Percentiles rank a stretch among this genome's conserved stretches.
Evolutionary conservation across 345 rosid species (phyloP).

Genomic region (Gossypium anomalum): DNA sequence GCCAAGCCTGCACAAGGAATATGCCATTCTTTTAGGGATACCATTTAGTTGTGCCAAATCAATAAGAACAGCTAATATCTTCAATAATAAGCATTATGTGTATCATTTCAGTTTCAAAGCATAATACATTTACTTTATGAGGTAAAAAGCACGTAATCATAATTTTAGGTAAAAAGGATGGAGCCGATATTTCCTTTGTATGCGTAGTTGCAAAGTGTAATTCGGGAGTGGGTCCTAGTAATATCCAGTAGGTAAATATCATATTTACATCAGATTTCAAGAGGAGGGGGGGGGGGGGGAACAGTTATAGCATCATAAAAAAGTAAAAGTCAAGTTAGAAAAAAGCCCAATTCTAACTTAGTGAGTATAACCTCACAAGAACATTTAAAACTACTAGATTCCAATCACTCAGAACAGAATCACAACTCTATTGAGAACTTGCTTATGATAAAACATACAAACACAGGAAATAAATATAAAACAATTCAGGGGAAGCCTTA

Average conservation of each 20-base stretch:
- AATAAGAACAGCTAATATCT: background rate
- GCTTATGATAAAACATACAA: background rate
- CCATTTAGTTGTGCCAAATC: background rate
- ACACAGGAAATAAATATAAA: background rate
- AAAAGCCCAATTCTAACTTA: background rate
- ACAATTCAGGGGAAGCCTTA: background rate
- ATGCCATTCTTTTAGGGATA: background rate
- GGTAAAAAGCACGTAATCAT: background rate
- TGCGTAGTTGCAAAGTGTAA: background rate
- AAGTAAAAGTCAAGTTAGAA: no score
- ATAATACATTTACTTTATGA: constrained; percentile 1
- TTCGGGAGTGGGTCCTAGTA: background rate
- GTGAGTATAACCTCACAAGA: background rate
- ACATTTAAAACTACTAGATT: constrained; percentile 4
- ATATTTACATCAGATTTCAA: background rate
- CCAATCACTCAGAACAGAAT: background rate
- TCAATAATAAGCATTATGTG: background rate
- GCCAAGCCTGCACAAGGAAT: constrained; percentile 74
- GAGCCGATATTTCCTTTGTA: background rate
- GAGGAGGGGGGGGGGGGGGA: background rate
- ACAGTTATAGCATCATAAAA: background rate
- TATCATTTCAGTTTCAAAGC: background rate
- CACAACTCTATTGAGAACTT: background rate
- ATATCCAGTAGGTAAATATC: background rate
- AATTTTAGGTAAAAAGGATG: background rate